Base-by-base conservation (phyloP, 169 alveolate genomes). In the Plasmodium coatneyi region DNA sequence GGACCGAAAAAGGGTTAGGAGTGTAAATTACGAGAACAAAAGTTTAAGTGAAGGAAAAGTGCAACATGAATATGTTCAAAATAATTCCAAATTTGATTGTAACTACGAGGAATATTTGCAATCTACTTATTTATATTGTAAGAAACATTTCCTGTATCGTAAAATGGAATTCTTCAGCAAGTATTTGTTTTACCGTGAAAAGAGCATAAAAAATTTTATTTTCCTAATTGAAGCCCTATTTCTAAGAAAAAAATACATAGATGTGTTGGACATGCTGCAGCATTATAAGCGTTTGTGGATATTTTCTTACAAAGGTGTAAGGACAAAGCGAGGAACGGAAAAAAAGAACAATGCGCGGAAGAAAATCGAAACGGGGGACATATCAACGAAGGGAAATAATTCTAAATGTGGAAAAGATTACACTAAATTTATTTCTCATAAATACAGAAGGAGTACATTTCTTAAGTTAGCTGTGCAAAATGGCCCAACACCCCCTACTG, bases 91-190 rank as follows among this genome's bases (percentile, higher is more conserved):
- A 0, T 25, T 43, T 2, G 16, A 84, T 16, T 66, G 80, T 32
- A 54, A 52, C 46, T 74, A 79, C 81, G 46, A 76, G 66, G 89
- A 78, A 10, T 78, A 78, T 39, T 60, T 87, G 7, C 90, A 87
- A 71, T 66, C 19, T 39, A 19, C 82, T 25, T 87, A 79, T 70
- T 19, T 87, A 72, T 79, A 87, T 66, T 87, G 83, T 34, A 78
- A 56, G 54, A 87, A 87, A 79, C 79, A 79, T 78, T 79, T 87
- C 74, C 46, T 87, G 49, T 87, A 79, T 22, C 52, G 71, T 36
- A 87, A 87, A 87, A 87, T 87, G 93, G 93, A 87, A 79, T 87
- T 36, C 54, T 5, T 87, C 79, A 87, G 93, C 52, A 87, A 66
- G 30, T 16, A 25, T 36, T 79, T 87, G 71, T 87, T 87, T 66